Evolutionary conservation across 2,329 filamentous ascomycete species (phyloP).

Genomic region (Thelonectria discophora): DNA sequence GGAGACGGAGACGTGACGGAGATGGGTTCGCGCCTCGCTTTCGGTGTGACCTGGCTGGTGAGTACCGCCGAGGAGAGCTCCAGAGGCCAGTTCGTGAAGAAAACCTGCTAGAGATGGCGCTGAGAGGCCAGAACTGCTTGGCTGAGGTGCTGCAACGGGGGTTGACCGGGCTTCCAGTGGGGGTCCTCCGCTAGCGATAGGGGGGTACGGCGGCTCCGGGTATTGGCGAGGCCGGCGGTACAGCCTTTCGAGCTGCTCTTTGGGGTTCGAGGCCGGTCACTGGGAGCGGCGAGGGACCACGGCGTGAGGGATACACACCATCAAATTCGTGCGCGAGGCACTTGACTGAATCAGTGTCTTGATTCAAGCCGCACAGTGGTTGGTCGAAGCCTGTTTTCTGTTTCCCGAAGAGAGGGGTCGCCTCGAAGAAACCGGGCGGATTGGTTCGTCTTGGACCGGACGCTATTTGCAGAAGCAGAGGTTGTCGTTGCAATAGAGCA

Average conservation of each 20-base stretch:
- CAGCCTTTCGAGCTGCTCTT: constrained; percentile 21
- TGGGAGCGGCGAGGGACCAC: constrained; percentile 38
- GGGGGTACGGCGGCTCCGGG: constrained; percentile 37
- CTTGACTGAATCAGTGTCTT: constrained; percentile 29
- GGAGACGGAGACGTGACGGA: constrained; percentile 16
- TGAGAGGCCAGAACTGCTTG: constrained; percentile 3
- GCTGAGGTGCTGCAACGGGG: constrained; percentile 9
- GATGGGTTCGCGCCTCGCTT: constrained; percentile 20
- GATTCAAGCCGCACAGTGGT: constrained; percentile 29
- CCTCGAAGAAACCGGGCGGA: constrained; percentile 15
- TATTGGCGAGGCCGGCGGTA: constrained; percentile 37
- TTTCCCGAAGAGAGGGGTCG: constrained; percentile 15
- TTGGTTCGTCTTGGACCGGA: constrained; percentile 11
- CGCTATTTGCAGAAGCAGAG: not conserved
- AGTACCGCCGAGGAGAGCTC: constrained; percentile 19
- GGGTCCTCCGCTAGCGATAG: constrained; percentile 24
- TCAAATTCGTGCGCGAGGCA: constrained; percentile 27
- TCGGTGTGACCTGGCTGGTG: constrained; percentile 11
- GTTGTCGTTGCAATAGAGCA: not conserved
- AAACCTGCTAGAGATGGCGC: constrained; percentile 12
- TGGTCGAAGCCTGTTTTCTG: constrained; percentile 25
- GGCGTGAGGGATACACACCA: constrained; percentile 40
- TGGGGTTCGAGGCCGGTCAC: constrained; percentile 37
- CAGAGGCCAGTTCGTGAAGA: constrained; percentile 1
- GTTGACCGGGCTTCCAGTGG: constrained; percentile 22